phyloP scores from a whole-genome alignment of 192 early-diverging fungal species.

The Podila epicladia region DNA sequence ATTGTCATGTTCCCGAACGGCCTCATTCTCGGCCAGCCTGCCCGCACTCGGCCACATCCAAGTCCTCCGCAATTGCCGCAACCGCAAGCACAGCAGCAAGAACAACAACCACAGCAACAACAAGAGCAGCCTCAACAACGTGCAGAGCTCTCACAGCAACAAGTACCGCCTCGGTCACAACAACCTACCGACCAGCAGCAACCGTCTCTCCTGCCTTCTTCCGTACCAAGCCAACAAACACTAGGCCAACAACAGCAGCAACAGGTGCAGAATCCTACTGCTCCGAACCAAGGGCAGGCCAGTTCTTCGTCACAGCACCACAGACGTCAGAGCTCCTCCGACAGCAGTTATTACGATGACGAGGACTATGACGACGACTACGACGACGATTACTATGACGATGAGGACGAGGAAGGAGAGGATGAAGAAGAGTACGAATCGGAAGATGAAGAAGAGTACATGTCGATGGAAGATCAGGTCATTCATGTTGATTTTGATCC shows the following conservation, averaged over 20 bases:
- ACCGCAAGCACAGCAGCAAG: not conserved
- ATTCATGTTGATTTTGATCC: constrained; percentile 66
- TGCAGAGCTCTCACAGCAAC: not conserved
- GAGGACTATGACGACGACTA: constrained; percentile 41
- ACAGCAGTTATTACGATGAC: constrained; percentile 37
- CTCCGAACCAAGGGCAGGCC: too few relatives aligned
- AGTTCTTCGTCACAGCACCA: constrained; percentile 7
- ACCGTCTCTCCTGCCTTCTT: not conserved
- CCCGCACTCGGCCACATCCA: not conserved
- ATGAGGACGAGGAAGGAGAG: constrained; percentile 1
- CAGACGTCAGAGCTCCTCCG: constrained; percentile 32
- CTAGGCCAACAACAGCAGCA: not conserved
- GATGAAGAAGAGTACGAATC: constrained; percentile 22
- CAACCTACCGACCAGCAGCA: not conserved
- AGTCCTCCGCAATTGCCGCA: not conserved
- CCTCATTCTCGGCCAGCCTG: constrained; percentile 46
- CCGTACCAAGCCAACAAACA: not conserved
- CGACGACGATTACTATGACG: constrained; percentile 33
- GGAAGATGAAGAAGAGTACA: constrained; percentile 34
- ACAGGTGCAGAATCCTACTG: not conserved
- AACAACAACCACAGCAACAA: not conserved
- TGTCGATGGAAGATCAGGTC: constrained; percentile 52
- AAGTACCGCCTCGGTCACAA: not conserved
- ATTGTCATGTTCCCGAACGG: constrained; percentile 73
- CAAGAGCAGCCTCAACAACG: not conserved